A percentile compares a stretch with the other conserved stretches of the same genome.
Conservation (phyloP, 805 yeast species). For the Cyberlindnera galapagoensis region DNA sequence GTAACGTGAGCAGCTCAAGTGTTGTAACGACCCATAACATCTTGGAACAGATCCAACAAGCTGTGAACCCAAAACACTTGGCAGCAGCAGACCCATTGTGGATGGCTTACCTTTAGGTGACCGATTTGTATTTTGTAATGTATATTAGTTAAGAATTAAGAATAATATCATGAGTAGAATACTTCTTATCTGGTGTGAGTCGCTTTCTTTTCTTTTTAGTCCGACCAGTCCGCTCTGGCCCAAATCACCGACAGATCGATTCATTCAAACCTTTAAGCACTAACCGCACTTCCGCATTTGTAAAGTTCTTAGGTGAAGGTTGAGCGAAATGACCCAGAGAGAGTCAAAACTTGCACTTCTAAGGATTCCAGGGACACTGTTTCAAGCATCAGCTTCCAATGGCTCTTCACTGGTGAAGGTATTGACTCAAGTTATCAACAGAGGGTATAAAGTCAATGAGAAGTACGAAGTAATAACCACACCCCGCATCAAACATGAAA, state of each 20-base stretch:
- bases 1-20: conserved; percentile 49
- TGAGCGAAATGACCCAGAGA: no score
- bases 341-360: conserved; percentile 1
- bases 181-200: no score
- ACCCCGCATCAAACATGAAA: conserved; percentile 13
- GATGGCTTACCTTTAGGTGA: conserved; percentile 87
- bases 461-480: conserved; percentile 15
- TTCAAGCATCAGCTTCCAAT: conserved; percentile 2
- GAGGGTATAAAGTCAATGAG: conserved; percentile 14
- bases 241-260: no score
- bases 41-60: conserved; percentile 84
- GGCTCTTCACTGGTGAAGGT: conserved; percentile 4
- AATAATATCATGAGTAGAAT: no score
- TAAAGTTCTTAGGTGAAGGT: no score
- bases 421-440: conserved; percentile 14
- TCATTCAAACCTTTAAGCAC: no score
- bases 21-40: conserved; percentile 80
- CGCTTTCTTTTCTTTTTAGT: no score
- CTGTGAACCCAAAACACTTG: conserved; percentile 89
- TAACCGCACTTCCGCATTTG: no score
- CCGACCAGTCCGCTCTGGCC: no score
- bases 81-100: conserved; percentile 89
- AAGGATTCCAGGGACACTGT: conserved; percentile 2
- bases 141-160: conserved; percentile 2
- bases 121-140: neutral